Percentiles rank a stretch among this genome's conserved stretches.
phyloP scores from a whole-genome alignment of 768 basidiomycete species.

The Mrakia frigida region DNA sequence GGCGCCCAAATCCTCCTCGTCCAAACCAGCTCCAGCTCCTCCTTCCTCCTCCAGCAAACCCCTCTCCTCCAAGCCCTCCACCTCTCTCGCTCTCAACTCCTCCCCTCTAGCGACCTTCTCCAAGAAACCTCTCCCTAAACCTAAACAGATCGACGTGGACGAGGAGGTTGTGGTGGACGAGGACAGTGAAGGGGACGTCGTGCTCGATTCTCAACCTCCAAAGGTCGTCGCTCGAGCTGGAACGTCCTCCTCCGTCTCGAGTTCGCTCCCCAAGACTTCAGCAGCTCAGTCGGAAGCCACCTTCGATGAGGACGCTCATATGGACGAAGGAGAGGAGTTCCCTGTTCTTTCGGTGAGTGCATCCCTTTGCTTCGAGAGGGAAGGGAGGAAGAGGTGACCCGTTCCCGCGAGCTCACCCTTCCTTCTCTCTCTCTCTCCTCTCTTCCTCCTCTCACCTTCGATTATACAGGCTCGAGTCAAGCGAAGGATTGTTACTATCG shows the following conservation, averaged over 20 bases:
- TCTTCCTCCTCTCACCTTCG: background rate
- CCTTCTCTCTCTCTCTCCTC: background rate
- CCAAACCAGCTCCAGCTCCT: constrained; percentile 21
- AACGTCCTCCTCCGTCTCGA: background rate
- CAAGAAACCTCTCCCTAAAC: background rate
- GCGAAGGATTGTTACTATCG: constrained; percentile 21
- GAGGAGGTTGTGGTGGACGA: constrained; percentile 1
- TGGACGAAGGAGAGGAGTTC: constrained; percentile 16
- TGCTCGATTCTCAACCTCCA: background rate
- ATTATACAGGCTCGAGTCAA: constrained; percentile 16
- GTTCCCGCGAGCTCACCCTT: background rate
- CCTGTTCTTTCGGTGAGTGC: background rate
- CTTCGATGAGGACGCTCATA: constrained; percentile 22
- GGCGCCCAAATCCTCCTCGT: constrained; percentile 9
- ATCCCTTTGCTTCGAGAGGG: background rate
- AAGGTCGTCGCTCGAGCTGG: background rate
- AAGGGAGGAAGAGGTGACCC: background rate
- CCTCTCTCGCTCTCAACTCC: constrained; percentile 36
- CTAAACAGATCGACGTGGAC: background rate
- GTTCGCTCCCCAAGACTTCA: background rate
- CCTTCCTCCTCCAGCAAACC: constrained; percentile 20
- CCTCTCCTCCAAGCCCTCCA: constrained; percentile 34
- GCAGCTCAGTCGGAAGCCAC: background rate
- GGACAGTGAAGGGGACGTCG: background rate
- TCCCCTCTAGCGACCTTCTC: constrained; percentile 34